Conservation (phyloP, 2,329 filamentous ascomycete species). For the Talaromyces sp. region DNA sequence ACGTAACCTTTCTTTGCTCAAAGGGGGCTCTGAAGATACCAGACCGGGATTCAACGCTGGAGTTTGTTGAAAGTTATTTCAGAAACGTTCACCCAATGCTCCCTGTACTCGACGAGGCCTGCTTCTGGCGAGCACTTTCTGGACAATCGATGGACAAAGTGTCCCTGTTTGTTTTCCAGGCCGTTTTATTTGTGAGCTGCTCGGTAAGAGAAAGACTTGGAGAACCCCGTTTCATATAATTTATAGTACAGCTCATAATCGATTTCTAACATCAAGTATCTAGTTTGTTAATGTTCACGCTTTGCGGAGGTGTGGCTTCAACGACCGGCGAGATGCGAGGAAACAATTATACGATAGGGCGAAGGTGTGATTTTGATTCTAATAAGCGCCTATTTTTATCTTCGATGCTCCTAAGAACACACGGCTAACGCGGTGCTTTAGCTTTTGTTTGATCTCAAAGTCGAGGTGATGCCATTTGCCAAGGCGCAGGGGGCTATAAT, state of each 20-base stretch:
- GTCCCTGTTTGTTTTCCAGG: constrained; percentile 36
- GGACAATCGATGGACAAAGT: constrained; percentile 14
- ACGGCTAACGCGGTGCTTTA: constrained; percentile 3
- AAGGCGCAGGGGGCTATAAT: constrained; percentile 36
- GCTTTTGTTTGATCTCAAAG: constrained; percentile 35
- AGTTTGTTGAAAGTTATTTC: constrained; percentile 49
- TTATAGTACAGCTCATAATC: not conserved
- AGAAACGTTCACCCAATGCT: constrained; percentile 33
- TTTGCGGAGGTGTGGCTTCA: constrained; percentile 45
- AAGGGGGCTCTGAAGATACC: constrained; percentile 54
- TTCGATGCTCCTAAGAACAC: too few species aligned
- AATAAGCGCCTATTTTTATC: too few species aligned
- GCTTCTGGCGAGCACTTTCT: constrained; percentile 46
- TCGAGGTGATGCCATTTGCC: constrained; percentile 25
- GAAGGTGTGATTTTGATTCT: constrained; percentile 36
- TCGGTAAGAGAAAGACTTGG: constrained; percentile 43
- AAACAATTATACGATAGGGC: constrained; percentile 50
- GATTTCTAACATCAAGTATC: not conserved
- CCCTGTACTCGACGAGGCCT: constrained; percentile 43
- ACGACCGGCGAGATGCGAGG: constrained; percentile 48
- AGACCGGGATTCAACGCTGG: constrained; percentile 45
- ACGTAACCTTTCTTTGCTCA: constrained; percentile 51
- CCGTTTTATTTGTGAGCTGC: constrained; percentile 34
- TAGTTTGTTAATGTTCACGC: constrained; percentile 52
- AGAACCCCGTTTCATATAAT: too few species aligned